Base-by-base conservation (phyloP, 2,329 filamentous ascomycete genomes). In the Colletotrichum phormii region DNA sequence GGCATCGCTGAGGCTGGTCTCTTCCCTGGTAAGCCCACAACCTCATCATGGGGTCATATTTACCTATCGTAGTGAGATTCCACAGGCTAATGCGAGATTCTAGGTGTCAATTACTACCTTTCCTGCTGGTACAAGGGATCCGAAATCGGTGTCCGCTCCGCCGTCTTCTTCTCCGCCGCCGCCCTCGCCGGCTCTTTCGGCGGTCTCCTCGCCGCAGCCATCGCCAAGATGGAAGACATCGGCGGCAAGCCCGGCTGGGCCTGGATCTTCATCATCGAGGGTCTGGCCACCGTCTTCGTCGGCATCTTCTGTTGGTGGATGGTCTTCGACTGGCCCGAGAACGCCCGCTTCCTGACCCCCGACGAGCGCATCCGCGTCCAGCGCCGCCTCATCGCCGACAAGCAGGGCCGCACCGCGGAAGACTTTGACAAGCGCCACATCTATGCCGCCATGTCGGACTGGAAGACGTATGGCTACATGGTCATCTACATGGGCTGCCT, bases 141-240 rank as follows among this genome's bases (percentile, higher is more conserved):
- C 1, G 94, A 97, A 76, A 92, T 95, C 64, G 93, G 93, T 53
- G 87, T 94, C 9, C 89, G 94, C 35, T 90, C 82, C 70, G 92
- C 93, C 18, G 90, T 94, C 54, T 95, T 95, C 86, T 96, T 95
- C 84, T 94, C 92, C 0, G 93, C 93, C 0, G 94, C 94, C 0
- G 93, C 94, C 0, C 83, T 95, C 0, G 93, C 93, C 0, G 94
- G 94, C 1, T 94, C 91, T 0, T 94, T 94, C 71, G 92, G 92
- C 77, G 92, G 92, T 2, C 86, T 94, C 0, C 85, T 94, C 1
- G 92, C 92, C 0, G 91, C 91, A 0, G 92, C 89, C 0, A 94
- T 94, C 67, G 87, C 88, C 5, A 83, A 90, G 42, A 93, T 94
- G 92, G 81, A 89, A 60, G 90, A 89, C 1, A 79, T 91, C 5